A percentile compares a stretch with the other conserved stretches of the same genome.
Conservation (phyloP, 75 land plant species). For the Pinus albicaulis region DNA sequence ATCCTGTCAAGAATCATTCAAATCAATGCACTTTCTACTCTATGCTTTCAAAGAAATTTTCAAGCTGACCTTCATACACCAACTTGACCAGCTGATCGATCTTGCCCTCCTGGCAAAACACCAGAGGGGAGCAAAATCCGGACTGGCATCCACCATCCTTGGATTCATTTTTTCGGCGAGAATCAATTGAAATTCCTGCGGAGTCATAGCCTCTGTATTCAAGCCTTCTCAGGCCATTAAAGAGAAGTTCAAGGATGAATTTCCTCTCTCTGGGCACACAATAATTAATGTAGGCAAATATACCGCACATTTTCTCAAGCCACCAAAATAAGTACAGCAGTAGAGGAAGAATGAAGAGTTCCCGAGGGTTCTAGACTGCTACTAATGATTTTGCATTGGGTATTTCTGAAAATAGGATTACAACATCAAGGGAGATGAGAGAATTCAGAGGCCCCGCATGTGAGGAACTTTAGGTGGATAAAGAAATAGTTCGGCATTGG, state of each 20-base stretch:
- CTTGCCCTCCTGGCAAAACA: conserved; percentile 94
- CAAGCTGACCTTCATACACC: conserved; percentile 60
- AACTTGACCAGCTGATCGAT: conserved; percentile 93
- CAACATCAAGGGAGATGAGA: too few relatives aligned
- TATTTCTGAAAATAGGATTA: too few relatives aligned
- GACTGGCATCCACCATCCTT: neutral
- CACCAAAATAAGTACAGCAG: neutral
- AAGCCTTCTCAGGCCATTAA: conserved; percentile 88
- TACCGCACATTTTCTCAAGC: conserved; percentile 77
- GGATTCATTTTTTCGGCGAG: conserved; percentile 7
- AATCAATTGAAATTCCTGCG: conserved; percentile 88
- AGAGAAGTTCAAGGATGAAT: conserved; percentile 77
- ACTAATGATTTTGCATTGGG: neutral
- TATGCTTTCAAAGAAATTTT: too few relatives aligned
- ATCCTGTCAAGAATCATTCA: too few relatives aligned
- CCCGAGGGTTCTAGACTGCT: neutral
- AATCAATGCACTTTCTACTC: too few relatives aligned
- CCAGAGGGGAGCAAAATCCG: conserved; percentile 52
- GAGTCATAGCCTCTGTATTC: conserved; percentile 99
- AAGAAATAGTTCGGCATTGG: too few relatives aligned
- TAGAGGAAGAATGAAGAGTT: neutral
- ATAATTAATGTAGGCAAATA: conserved; percentile 90
- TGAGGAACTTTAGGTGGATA: too few relatives aligned
- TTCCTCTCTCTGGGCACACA: conserved; percentile 69
- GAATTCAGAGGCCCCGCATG: too few relatives aligned